A percentile compares a stretch with the other conserved stretches of the same genome.
phyloP scores from a whole-genome alignment of 108 stramenopile genomes.

The Poteriospumella lacustris region DNA sequence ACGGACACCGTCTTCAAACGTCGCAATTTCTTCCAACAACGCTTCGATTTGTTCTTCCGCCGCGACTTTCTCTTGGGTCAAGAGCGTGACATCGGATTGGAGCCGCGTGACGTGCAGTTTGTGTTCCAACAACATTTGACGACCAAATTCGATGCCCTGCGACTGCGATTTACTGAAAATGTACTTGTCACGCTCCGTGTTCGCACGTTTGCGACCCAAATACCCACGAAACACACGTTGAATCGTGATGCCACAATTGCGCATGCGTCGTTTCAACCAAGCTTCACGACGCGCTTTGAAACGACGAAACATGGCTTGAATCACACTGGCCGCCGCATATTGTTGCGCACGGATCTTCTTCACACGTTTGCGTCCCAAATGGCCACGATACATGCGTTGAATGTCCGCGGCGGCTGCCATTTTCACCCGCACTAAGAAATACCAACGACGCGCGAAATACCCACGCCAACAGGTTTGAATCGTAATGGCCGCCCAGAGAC shows the following conservation, averaged over 20 bases:
- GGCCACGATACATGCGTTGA: slow-evolving; percentile 60
- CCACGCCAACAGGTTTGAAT: slow-evolving; percentile 71
- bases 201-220: slow-evolving; percentile 62
- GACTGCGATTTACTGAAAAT: slow-evolving; percentile 71
- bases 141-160: slow-evolving; percentile 75
- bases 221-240: slow-evolving; percentile 66
- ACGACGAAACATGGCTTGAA: slow-evolving; percentile 61
- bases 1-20: slow-evolving; percentile 68
- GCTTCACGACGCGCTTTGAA: slow-evolving; percentile 43
- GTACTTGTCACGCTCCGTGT: slow-evolving; percentile 69
- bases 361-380: slow-evolving; percentile 36
- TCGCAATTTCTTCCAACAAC: slow-evolving; percentile 62
- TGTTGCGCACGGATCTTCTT: neutral
- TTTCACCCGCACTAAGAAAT: slow-evolving; percentile 36
- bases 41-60: slow-evolving; percentile 70
- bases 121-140: slow-evolving; percentile 81
- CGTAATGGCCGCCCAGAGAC: slow-evolving; percentile 70
- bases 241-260: slow-evolving; percentile 53
- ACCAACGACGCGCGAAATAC: slow-evolving; percentile 44
- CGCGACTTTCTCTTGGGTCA: slow-evolving; percentile 70
- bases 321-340: slow-evolving; percentile 1
- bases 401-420: slow-evolving; percentile 45
- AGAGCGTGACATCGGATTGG: slow-evolving; percentile 68
- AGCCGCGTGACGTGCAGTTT: slow-evolving; percentile 78
- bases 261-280: slow-evolving; percentile 40